Base-by-base conservation (phyloP, 2,329 filamentous ascomycete species). In the Phaeosphaeriaceae sp. region DNA sequence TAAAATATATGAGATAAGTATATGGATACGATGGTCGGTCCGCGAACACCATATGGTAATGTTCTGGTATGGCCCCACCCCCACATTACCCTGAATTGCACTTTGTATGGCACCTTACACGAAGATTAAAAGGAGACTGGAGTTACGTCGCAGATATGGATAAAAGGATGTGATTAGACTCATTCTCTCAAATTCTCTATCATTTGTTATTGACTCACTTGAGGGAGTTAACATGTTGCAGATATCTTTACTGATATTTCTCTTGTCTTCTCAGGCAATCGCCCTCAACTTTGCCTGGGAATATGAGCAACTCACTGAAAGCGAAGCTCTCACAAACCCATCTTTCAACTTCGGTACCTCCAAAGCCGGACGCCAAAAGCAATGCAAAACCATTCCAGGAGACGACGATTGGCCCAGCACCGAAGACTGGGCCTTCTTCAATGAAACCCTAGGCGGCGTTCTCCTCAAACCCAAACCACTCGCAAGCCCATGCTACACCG, bases 221-320 rank as follows among this genome's bases (percentile, higher is more conserved):
- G n/a, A n/a, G n/a, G n/a, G n/a, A n/a, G n/a, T n/a, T n/a, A n/a
- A n/a, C n/a, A 26, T 26, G 23, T 26, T 26, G 7, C 23, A 11
- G 11, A 26, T 50, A 4, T 15, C 48, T 6, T 21, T 52, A 33
- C 16, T 17, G 12, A 15, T 28, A 1, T 36, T 15, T 26, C 23
- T 26, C 23, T 26, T 15, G 21, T 30, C n/a, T 15, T 38, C 8
- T 60, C 58, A 3, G 7, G 58, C 40, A 61, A 68, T 23, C n/a
- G n/a, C n/a, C n/a, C n/a, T n/a, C n/a, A n/a, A n/a, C n/a, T 67
- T 68, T 39, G 50, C 42, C n/a, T 68, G 49, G 43, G 65, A 67
- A 48, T 39, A 46, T 6, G 46, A 60, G 12, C 63, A 65, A 43
- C 54, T 68, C 30, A 60, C 48, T 9, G 50, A 60, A 35, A 42